Percentiles rank a stretch among this genome's conserved stretches.
These are phyloP conservation scores for Leishmania tropica DNA, from an alignment of 208 protist species.

Conservation along the genomic window DNA sequence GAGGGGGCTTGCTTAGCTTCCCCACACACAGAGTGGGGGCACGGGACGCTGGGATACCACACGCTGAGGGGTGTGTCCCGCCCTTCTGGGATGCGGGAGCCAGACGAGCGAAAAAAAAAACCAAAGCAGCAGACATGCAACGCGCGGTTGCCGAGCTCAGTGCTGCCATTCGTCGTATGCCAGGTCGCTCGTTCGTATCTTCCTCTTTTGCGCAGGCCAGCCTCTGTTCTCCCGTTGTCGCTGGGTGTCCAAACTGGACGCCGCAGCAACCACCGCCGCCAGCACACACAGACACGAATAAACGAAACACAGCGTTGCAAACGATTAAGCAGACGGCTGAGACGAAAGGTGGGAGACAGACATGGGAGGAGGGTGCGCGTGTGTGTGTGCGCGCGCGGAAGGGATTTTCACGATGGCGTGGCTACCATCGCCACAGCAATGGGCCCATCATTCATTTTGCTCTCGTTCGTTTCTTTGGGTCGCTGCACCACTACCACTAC, in stretches of 20 bases:
- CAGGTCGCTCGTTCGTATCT: neutral
- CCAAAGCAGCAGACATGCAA: neutral
- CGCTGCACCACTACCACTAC: neutral
- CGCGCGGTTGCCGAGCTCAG: neutral
- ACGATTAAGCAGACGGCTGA: neutral
- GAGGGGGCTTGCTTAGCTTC: neutral
- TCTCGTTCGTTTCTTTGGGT: neutral
- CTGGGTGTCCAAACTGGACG: neutral
- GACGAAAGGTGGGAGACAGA: neutral
- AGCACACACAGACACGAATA: neutral
- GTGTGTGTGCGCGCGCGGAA: neutral
- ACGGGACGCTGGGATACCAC: too few relatives aligned
- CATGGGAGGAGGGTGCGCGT: neutral
- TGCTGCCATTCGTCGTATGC: neutral
- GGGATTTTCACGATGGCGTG: neutral
- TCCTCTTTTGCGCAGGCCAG: neutral
- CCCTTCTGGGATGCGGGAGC: neutral
- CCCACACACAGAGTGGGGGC: too few relatives aligned
- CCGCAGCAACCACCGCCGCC: neutral
- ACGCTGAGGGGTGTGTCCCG: too few relatives aligned
- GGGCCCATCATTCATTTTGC: neutral
- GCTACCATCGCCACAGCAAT: neutral
- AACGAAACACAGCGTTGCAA: neutral
- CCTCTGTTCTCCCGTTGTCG: neutral
- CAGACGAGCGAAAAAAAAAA: neutral